These are phyloP conservation scores for Metschnikowia lochheadii DNA, from an alignment of 805 yeast species.

Conservation along the genomic window DNA sequence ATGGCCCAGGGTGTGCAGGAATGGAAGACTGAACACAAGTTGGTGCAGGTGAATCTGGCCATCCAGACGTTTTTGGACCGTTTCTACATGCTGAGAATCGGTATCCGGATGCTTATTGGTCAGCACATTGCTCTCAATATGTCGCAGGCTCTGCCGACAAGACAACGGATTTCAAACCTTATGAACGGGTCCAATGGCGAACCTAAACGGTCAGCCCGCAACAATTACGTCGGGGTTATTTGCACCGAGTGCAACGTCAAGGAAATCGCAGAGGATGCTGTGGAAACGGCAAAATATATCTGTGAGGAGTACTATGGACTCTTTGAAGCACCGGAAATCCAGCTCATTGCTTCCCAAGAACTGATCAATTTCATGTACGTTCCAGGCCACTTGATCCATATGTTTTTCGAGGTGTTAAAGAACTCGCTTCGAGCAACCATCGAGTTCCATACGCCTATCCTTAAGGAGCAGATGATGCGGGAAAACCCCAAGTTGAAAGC, in stretches of 20 bases:
- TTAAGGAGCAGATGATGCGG: conserved; percentile 34
- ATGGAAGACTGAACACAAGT: conserved; percentile 61
- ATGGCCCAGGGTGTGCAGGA: conserved; percentile 90
- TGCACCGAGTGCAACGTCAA: conserved; percentile 80
- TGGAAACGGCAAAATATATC: conserved; percentile 84
- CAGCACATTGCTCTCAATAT: conserved; percentile 82
- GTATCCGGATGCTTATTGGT: conserved; percentile 91
- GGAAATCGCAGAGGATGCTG: conserved; percentile 82
- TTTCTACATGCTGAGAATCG: conserved; percentile 86
- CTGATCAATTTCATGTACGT: conserved; percentile 80
- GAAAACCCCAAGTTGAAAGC: conserved; percentile 38
- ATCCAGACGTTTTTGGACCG: conserved; percentile 80
- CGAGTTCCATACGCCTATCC: conserved; percentile 63
- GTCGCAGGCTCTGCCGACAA: conserved; percentile 49
- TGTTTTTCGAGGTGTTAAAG: conserved; percentile 84
- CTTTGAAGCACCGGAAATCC: conserved; percentile 80
- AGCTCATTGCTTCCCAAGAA: conserved; percentile 70
- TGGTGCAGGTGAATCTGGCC: conserved; percentile 57
- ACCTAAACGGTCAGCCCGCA: conserved; percentile 16
- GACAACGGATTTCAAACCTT: conserved; percentile 32
- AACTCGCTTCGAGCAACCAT: conserved; percentile 87
- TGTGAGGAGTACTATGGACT: conserved; percentile 90
- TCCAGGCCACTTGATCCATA: conserved; percentile 88
- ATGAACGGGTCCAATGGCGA: conserved; percentile 29
- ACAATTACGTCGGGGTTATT: conserved; percentile 83